phyloP scores from a whole-genome alignment of 2,329 filamentous ascomycete species.

The Hymenoscyphus infarciens region DNA sequence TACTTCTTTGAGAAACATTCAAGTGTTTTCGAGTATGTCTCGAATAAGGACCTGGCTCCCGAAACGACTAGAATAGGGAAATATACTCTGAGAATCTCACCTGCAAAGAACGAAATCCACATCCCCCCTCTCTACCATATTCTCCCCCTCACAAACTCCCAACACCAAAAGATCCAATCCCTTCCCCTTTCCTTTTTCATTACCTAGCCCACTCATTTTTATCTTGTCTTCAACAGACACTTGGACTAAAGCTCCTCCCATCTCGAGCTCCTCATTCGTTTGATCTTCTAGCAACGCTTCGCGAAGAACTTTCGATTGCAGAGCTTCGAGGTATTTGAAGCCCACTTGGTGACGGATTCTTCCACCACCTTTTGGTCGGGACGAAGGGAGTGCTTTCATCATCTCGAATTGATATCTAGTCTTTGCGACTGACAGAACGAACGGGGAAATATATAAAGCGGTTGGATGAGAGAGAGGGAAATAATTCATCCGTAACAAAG shows the following conservation, averaged over 20 bases:
- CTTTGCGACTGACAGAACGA: not conserved
- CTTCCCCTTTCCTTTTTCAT: not conserved
- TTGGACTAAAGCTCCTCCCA: not conserved
- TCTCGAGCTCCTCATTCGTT: not conserved
- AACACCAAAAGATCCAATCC: slow-evolving; percentile 33
- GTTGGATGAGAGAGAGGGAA: slow-evolving; percentile 28
- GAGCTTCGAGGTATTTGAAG: slow-evolving; percentile 34
- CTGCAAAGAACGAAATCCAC: slow-evolving; percentile 36
- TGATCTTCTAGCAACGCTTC: not conserved
- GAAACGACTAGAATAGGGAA: no score
- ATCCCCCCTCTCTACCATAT: slow-evolving; percentile 36
- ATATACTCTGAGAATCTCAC: no score
- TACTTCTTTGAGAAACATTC: no score
- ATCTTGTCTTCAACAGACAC: not conserved
- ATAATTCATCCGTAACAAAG: slow-evolving; percentile 15
- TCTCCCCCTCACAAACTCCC: slow-evolving; percentile 33
- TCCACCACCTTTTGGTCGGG: slow-evolving; percentile 4
- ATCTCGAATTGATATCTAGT: not conserved
- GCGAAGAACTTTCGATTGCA: slow-evolving; percentile 27
- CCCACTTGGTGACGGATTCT: slow-evolving; percentile 31
- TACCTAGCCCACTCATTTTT: not conserved
- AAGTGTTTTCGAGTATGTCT: no score
- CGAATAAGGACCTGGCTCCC: no score
- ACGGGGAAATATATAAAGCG: not conserved
- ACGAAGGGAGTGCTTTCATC: not conserved